phyloP scores from a whole-genome alignment of 2,329 filamentous ascomycete species.

The Teratosphaeria zuluensis region DNA sequence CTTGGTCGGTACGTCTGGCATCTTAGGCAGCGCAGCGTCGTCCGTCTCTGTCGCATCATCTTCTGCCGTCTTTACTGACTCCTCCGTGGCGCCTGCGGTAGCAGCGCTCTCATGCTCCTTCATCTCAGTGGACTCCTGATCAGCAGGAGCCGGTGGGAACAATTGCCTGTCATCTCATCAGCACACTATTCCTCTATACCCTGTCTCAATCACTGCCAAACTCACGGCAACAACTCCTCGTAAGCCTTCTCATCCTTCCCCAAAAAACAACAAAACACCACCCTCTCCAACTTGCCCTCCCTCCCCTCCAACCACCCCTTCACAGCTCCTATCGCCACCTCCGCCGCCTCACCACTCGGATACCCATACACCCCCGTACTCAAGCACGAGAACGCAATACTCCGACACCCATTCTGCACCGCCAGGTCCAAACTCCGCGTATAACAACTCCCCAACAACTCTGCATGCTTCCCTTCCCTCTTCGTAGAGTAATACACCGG shows the following conservation, averaged over 20 bases:
- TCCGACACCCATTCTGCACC: conserved; percentile 53
- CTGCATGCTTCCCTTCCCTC: conserved; percentile 28
- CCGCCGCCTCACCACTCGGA: conserved; percentile 62
- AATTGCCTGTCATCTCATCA: conserved; percentile 28
- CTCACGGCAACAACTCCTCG: conserved; percentile 61
- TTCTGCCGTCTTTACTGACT: conserved; percentile 8
- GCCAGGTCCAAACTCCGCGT: conserved; percentile 62
- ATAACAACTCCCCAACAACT: conserved; percentile 57
- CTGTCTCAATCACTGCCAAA: conserved; percentile 15
- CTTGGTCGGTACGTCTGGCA: conserved; percentile 40
- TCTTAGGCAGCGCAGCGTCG: conserved; percentile 34
- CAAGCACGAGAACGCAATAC: conserved; percentile 72
- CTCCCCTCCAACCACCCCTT: conserved; percentile 42
- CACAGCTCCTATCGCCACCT: conserved; percentile 57
- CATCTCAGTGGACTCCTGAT: neutral
- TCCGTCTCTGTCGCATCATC: conserved; percentile 21
- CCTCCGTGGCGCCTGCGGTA: neutral
- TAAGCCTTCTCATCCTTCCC: conserved; percentile 70
- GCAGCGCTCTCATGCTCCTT: conserved; percentile 2
- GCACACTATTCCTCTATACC: neutral
- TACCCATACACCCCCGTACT: conserved; percentile 90
- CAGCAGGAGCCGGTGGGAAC: conserved; percentile 36
- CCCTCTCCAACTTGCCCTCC: conserved; percentile 50
- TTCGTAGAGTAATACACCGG: conserved; percentile 55
- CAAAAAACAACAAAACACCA: conserved; percentile 81